These are phyloP conservation scores for Orbilia brochopaga DNA, from an alignment of 2,329 filamentous ascomycete genomes.

Conservation along the genomic window DNA sequence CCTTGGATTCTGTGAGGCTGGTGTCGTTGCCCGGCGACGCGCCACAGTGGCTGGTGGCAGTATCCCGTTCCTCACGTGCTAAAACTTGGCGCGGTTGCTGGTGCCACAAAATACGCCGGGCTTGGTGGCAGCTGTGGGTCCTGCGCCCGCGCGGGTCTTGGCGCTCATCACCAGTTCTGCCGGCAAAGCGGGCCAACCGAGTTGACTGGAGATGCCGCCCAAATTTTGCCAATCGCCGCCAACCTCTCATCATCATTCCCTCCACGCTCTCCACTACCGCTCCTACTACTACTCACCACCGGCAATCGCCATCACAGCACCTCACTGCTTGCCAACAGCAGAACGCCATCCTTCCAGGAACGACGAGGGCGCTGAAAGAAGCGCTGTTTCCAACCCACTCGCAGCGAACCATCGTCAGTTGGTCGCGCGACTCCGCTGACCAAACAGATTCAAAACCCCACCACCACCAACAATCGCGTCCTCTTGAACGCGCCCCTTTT, in stretches of 20 bases:
- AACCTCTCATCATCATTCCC: conserved; percentile 9
- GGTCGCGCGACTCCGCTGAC: conserved; percentile 36
- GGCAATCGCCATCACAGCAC: not conserved
- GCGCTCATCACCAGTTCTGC: conserved; percentile 33
- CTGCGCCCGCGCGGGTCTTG: conserved; percentile 34
- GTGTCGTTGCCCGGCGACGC: too few relatives aligned
- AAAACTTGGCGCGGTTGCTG: not conserved
- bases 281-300: not conserved
- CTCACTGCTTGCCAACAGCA: not conserved
- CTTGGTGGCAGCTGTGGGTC: not conserved
- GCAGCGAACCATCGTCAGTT: not conserved
- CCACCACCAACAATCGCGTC: not conserved
- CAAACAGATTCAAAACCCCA: conserved; percentile 4
- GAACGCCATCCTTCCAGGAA: not conserved
- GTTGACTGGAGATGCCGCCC: conserved; percentile 26
- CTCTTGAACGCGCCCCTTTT: conserved; percentile 1
- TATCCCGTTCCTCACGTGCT: too few relatives aligned
- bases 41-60: too few relatives aligned
- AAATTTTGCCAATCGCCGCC: conserved; percentile 18
- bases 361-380: not conserved
- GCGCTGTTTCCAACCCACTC: not conserved
- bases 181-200: conserved; percentile 1
- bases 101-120: not conserved
- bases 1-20: not conserved
- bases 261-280: not conserved